Percentiles rank a stretch among this genome's conserved stretches.
These are phyloP conservation scores for Cyberlindnera xishuangbannaensis DNA, from an alignment of 805 yeast genomes.

Conservation along the genomic window DNA sequence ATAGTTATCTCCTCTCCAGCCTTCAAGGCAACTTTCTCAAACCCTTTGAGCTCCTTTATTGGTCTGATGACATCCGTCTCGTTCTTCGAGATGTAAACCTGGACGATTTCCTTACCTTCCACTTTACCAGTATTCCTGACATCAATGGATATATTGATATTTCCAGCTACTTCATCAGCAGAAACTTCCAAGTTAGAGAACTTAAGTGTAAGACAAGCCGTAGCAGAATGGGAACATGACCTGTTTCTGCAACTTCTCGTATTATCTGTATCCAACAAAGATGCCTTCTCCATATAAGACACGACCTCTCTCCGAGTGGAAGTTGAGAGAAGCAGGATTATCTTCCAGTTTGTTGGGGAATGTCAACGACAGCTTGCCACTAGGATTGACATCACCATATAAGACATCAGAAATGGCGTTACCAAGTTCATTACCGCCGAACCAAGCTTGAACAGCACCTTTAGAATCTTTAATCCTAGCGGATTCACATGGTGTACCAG, in stretches of 20 bases:
- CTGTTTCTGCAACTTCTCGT: constrained; percentile 43
- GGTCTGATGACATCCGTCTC: constrained; percentile 41
- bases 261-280: constrained; percentile 56
- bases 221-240: constrained; percentile 57
- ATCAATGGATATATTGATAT: constrained; percentile 28
- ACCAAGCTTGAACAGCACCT: constrained; percentile 49
- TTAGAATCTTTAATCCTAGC: constrained; percentile 45
- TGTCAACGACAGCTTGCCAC: constrained; percentile 51
- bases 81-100: constrained; percentile 41
- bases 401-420: constrained; percentile 56
- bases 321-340: constrained; percentile 53
- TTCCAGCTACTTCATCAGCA: constrained; percentile 27
- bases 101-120: constrained; percentile 53
- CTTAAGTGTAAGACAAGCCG: constrained; percentile 56
- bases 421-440: constrained; percentile 55
- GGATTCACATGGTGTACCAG: constrained; percentile 57
- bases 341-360: constrained; percentile 48
- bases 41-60: constrained; percentile 54
- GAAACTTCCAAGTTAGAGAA: constrained; percentile 32
- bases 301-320: constrained; percentile 44
- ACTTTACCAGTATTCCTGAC: constrained; percentile 43
- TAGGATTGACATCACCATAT: constrained; percentile 55
- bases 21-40: constrained; percentile 40
- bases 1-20: constrained; percentile 40
- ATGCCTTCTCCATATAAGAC: constrained; percentile 61